Conservation (phyloP, 306 rosid genomes). For the Fagus crenata region DNA sequence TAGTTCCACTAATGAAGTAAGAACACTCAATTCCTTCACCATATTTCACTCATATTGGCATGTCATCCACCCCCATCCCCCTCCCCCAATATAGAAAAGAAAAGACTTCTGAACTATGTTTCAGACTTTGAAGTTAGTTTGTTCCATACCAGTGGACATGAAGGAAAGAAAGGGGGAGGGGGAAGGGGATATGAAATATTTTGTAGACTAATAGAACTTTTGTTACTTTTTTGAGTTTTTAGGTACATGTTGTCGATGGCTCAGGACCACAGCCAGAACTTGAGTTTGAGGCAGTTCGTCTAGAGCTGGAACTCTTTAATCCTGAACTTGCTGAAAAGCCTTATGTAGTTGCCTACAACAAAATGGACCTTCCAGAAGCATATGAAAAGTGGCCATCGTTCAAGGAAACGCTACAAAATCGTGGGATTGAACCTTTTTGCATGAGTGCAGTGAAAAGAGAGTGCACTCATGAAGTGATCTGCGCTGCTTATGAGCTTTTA, state of each 20-base stretch:
- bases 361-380: conserved; percentile 99
- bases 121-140: background rate
- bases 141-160: background rate
- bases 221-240: conserved; percentile 26
- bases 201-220: background rate
- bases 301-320: conserved; percentile 82
- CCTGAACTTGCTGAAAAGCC: conserved; percentile 95
- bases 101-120: background rate
- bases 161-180: too few species aligned
- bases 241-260: conserved; percentile 95
- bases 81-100: background rate
- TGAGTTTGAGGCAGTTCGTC: conserved; percentile 90
- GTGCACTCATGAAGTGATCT: conserved; percentile 73
- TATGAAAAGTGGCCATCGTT: conserved; percentile 75
- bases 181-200: background rate
- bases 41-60: background rate
- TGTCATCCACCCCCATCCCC: background rate
- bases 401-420: conserved; percentile 65
- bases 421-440: conserved; percentile 71
- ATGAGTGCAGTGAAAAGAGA: conserved; percentile 83
- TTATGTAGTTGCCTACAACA: conserved; percentile 78
- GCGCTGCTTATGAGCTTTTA: conserved; percentile 68
- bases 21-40: background rate
- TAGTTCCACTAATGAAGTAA: background rate
- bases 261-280: conserved; percentile 85